Evolutionary conservation across 2,329 filamentous ascomycete species (phyloP).

Genomic region (Pseudogymnoascus sp.): DNA sequence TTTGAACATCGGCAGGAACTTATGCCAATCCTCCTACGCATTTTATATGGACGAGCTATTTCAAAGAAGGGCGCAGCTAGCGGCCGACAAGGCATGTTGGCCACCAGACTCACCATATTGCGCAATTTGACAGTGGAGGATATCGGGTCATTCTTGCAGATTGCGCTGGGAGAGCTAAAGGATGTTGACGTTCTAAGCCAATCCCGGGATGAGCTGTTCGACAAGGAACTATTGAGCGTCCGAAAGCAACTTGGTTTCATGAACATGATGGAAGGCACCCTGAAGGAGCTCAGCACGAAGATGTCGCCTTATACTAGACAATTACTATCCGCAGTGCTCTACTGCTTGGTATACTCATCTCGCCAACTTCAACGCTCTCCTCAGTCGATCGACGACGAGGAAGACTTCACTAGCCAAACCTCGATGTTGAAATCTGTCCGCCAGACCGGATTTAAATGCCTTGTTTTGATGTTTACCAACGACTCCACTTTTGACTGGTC

Average conservation of each 20-base stretch:
- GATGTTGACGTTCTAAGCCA: constrained; percentile 46
- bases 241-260: constrained; percentile 85
- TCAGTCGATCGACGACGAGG: constrained; percentile 28
- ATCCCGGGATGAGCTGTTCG: constrained; percentile 33
- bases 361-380: constrained; percentile 43
- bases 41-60: constrained; percentile 86
- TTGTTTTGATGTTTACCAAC: constrained; percentile 70
- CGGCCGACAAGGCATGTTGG: constrained; percentile 72
- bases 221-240: constrained; percentile 51
- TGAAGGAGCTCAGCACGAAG: constrained; percentile 72
- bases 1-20: constrained; percentile 63
- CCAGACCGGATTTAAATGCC: constrained; percentile 70
- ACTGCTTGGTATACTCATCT: constrained; percentile 68
- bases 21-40: constrained; percentile 77
- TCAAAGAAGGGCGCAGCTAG: constrained; percentile 69
- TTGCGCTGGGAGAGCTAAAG: constrained; percentile 66
- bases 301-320: constrained; percentile 59
- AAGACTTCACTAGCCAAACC: constrained; percentile 28
- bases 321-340: constrained; percentile 70
- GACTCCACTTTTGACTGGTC: constrained; percentile 65
- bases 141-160: constrained; percentile 72
- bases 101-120: constrained; percentile 72
- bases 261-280: constrained; percentile 82
- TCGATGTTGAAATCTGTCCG: constrained; percentile 61
- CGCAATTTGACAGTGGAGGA: constrained; percentile 68